Evolutionary conservation across 1,284 basidiomycete species (phyloP), one percentile per base, ranked within the genome.

Genomic region (Austroboletus niveus): DNA sequence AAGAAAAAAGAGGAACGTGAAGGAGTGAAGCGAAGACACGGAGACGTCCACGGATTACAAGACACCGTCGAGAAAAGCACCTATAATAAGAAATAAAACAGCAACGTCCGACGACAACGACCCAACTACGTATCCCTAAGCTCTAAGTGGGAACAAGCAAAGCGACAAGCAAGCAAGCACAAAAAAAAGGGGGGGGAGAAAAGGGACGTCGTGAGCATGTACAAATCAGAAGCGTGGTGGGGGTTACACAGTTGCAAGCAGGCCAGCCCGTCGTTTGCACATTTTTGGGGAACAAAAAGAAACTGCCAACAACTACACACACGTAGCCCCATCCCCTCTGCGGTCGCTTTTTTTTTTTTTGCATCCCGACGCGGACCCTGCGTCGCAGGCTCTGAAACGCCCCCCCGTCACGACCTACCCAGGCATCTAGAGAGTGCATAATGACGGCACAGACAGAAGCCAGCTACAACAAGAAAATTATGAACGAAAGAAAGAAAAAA

Each of bases 401-500:
- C 36, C 52, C 47, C 49, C 43, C 38, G 43, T 55, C 55, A 51
- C 42, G 48, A 56, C 62, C 56, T 49, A 61, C 56, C 58, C 53
- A 61, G 36, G 48, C 62, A 59, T 55, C 52, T 41, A 44, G 50
- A 50, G 50, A 52, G 53, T 63, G 64, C 55, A 56, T 55, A 56
- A 57, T 64, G 47, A 61, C 57, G 60, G 44, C 52, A 49, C 58
- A 51, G 54, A 57, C 52, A 48, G 48, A 57, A 57, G 49, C 65
- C 52, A 38, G 55, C 51, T 36, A 49, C 50, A 40, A 51, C 49
- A 54, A 53, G 46, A 54, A 57, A 42, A 36, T 40, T 43, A 46
- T 42, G 24, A 45, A 43, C 30, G 45, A 54, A 46, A 17, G 39
- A 22, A 45, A 42, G 17, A 24, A 36, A 45, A 34, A 9, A 42